These are phyloP conservation scores for Paramecium caudatum DNA, from an alignment of 73 alveolate species.

Conservation along the genomic window DNA sequence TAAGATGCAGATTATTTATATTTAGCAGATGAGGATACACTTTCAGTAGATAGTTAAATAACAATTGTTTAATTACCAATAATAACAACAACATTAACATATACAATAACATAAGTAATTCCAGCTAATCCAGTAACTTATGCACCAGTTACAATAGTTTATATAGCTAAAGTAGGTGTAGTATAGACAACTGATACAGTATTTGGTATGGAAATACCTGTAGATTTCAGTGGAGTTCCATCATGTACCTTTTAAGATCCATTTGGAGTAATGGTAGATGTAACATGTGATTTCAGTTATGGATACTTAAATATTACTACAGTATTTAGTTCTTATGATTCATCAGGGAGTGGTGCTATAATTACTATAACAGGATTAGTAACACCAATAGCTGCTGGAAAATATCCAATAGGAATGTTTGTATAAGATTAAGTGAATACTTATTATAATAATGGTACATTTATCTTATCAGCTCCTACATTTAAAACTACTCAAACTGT, in stretches of 20 bases:
- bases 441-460: neutral
- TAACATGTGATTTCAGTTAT: constrained; percentile 19
- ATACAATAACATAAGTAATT: neutral
- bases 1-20: constrained; percentile 31
- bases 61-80: constrained; percentile 21
- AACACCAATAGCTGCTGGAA: neutral
- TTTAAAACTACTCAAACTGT: constrained; percentile 9
- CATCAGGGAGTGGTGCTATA: constrained; percentile 10
- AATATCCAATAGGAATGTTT: neutral
- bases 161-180: neutral
- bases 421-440: neutral
- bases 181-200: neutral
- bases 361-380: constrained; percentile 53
- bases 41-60: neutral
- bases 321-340: constrained; percentile 2
- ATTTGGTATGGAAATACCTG: constrained; percentile 59
- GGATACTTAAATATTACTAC: constrained; percentile 40
- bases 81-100: neutral
- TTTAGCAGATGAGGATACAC: constrained; percentile 44
- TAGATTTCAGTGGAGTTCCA: constrained; percentile 70
- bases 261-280: constrained; percentile 22
- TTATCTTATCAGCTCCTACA: neutral
- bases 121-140: neutral
- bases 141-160: neutral
- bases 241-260: constrained; percentile 60